A percentile compares a stretch with the other conserved stretches of the same genome.
These are phyloP conservation scores for Chlorella sp. DNA, from an alignment of 139 green algal species.

Conservation along the genomic window DNA sequence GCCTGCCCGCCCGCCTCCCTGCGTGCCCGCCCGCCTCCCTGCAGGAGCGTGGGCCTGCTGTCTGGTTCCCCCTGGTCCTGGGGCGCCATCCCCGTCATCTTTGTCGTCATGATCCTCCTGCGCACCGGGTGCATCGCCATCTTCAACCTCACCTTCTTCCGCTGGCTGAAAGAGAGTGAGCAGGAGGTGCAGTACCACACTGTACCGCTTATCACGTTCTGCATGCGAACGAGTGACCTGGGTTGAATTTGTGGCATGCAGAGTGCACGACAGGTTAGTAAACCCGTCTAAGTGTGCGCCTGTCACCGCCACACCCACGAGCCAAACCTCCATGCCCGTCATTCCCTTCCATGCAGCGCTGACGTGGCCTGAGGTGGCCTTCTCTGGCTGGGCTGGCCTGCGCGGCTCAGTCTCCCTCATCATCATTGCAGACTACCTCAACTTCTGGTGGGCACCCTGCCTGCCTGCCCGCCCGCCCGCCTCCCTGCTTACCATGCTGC, in stretches of 20 bases:
- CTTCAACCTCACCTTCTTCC: slow-evolving; percentile 48
- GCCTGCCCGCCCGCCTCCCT: no score
- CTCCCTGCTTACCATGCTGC: no score
- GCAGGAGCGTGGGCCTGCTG: slow-evolving; percentile 30
- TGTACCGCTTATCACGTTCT: no score
- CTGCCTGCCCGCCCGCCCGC: no score
- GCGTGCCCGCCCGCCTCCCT: neutral
- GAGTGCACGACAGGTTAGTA: no score
- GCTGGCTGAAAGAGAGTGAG: slow-evolving; percentile 28
- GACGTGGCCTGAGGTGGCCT: slow-evolving; percentile 63
- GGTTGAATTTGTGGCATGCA: no score
- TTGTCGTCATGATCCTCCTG: slow-evolving; percentile 58
- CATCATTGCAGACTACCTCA: slow-evolving; percentile 71
- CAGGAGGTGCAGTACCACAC: no score
- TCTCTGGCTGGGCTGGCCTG: slow-evolving; percentile 72
- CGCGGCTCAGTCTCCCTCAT: slow-evolving; percentile 85
- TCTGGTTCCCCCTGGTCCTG: slow-evolving; percentile 30
- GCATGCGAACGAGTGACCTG: no score
- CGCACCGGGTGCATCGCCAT: slow-evolving; percentile 43
- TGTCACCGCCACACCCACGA: neutral
- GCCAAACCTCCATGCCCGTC: neutral
- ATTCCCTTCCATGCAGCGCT: slow-evolving; percentile 30
- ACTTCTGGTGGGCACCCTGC: neutral
- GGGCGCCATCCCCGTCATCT: slow-evolving; percentile 55
- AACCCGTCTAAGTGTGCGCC: no score